Evolutionary conservation across 2,329 filamentous ascomycete species (phyloP).

Genomic region (Cylindrodendrum hubeiense): DNA sequence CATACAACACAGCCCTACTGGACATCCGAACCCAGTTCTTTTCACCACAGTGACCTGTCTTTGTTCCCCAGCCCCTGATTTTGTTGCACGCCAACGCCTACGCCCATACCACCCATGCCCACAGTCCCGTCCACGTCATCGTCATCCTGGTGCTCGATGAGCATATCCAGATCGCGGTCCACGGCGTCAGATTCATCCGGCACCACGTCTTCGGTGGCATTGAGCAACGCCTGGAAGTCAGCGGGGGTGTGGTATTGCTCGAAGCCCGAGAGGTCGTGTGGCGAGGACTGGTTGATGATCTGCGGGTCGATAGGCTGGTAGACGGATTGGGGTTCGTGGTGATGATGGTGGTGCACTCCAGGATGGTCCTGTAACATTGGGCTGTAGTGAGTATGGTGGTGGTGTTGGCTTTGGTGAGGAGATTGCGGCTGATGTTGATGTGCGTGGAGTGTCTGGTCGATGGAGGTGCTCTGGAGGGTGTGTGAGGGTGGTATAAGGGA

Average conservation of each 20-base stretch:
- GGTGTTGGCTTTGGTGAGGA: constrained; percentile 34
- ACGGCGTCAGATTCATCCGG: constrained; percentile 53
- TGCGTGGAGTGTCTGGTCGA: constrained; percentile 43
- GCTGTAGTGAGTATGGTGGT: constrained; percentile 36
- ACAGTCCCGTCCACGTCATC: constrained; percentile 36
- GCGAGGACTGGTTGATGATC: constrained; percentile 62
- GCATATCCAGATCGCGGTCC: constrained; percentile 64
- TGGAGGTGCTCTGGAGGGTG: constrained; percentile 47
- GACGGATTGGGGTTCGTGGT: constrained; percentile 51
- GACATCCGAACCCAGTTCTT: not conserved
- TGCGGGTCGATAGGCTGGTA: constrained; percentile 72
- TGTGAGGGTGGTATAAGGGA: constrained; percentile 56
- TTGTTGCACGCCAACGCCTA: not conserved
- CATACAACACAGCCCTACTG: not conserved
- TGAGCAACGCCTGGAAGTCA: constrained; percentile 67
- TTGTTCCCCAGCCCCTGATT: constrained; percentile 36
- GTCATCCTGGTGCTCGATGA: constrained; percentile 61
- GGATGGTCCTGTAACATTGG: constrained; percentile 49
- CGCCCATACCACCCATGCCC: constrained; percentile 36
- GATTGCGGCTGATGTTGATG: constrained; percentile 36
- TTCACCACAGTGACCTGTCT: constrained; percentile 33
- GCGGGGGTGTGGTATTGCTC: constrained; percentile 57
- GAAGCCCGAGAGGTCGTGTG: constrained; percentile 52
- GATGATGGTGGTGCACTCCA: constrained; percentile 38
- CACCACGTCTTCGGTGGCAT: constrained; percentile 58